These are phyloP conservation scores for Tympanopsis confertula DNA, from an alignment of 2,329 filamentous ascomycete genomes.

Conservation along the genomic window DNA sequence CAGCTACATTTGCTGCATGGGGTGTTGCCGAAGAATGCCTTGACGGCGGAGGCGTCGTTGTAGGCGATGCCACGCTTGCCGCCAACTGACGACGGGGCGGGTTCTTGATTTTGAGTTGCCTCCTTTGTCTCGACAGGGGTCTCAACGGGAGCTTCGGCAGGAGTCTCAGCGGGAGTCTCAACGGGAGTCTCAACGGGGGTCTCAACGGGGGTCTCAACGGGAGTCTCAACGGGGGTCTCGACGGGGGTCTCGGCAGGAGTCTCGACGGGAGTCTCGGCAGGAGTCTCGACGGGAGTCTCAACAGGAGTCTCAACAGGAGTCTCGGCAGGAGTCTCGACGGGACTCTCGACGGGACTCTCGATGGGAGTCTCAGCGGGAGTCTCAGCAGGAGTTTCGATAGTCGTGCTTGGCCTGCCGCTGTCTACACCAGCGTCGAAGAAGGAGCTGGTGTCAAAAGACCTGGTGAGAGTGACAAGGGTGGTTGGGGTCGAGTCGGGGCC, in stretches of 20 bases:
- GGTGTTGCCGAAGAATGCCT: conserved; percentile 29
- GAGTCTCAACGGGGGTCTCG: too few relatives aligned
- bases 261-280: conserved; percentile 1
- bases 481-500: conserved; percentile 6
- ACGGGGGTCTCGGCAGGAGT: conserved; percentile 3
- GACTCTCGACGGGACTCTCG: too few relatives aligned
- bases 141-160: conserved; percentile 3
- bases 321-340: too few relatives aligned
- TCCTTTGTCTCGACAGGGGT: conserved; percentile 2
- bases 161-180: conserved; percentile 2
- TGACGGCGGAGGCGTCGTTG: conserved; percentile 44
- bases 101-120: neutral
- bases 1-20: conserved; percentile 34
- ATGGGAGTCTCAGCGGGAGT: conserved; percentile 4
- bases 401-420: conserved; percentile 2
- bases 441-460: conserved; percentile 2
- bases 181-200: conserved; percentile 5
- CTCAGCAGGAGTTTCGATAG: conserved; percentile 2
- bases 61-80: conserved; percentile 59
- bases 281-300: conserved; percentile 1
- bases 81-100: conserved; percentile 6
- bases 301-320: conserved; percentile 1
- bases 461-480: conserved; percentile 8
- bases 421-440: conserved; percentile 4
- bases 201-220: conserved; percentile 5